Conservation (phyloP, 192 early-diverging fungal species). For the Umbelopsis vinacea region DNA sequence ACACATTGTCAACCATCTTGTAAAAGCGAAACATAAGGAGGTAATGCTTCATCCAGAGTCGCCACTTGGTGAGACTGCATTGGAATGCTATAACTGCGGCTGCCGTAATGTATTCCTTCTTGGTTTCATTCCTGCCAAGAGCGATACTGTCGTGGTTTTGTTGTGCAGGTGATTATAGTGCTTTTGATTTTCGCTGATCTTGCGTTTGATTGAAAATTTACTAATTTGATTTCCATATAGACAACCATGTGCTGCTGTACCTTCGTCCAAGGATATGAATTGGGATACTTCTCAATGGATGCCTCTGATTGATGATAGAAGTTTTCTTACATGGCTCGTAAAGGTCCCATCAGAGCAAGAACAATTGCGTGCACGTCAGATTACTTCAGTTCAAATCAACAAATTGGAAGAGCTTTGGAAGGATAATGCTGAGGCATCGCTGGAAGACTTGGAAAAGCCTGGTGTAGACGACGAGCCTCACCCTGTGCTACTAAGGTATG, state of each 20-base stretch:
- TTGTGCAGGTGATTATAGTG: constrained; percentile 76
- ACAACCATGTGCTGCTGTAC: constrained; percentile 90
- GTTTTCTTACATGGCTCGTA: constrained; percentile 94
- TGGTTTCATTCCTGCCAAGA: constrained; percentile 98
- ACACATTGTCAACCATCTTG: constrained; percentile 95
- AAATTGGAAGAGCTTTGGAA: constrained; percentile 93
- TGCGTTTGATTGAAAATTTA: not conserved
- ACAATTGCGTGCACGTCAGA: constrained; percentile 79
- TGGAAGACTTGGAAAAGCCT: constrained; percentile 83
- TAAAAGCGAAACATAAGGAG: constrained; percentile 92
- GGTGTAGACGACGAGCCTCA: constrained; percentile 86
- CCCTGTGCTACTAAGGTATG: constrained; percentile 76
- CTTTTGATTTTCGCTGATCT: not conserved
- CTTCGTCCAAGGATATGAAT: constrained; percentile 89
- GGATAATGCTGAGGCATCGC: constrained; percentile 67
- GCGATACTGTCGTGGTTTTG: constrained; percentile 95
- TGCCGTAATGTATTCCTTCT: constrained; percentile 93
- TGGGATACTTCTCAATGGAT: constrained; percentile 98
- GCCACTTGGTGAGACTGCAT: constrained; percentile 88
- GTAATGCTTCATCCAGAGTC: constrained; percentile 92
- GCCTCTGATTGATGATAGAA: constrained; percentile 94
- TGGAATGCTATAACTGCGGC: constrained; percentile 99
- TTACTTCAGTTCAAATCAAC: constrained; percentile 83
- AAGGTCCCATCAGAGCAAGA: constrained; percentile 87
- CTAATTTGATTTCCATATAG: constrained; percentile 45